Percentiles rank a stretch among this genome's conserved stretches.
These are phyloP conservation scores for Colletotrichum sp. DNA, from an alignment of 2,329 filamentous ascomycete genomes.

Conservation along the genomic window DNA sequence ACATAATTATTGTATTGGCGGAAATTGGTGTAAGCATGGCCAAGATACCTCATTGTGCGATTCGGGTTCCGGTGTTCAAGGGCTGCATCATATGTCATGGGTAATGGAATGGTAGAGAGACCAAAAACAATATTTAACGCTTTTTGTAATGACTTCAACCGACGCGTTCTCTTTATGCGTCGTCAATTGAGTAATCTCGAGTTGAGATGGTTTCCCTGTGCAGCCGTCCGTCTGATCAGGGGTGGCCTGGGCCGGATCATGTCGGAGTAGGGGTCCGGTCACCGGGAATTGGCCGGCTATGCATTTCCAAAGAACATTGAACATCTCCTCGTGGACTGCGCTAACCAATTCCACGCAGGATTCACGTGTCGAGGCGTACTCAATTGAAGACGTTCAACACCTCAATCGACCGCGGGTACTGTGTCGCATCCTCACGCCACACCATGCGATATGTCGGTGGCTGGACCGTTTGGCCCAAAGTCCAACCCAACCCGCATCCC, in stretches of 20 bases:
- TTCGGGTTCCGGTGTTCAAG: not conserved
- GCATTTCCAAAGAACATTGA: not conserved
- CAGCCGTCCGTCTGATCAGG: not conserved
- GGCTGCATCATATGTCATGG: not conserved
- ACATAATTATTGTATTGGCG: not conserved
- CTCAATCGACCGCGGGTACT: not conserved
- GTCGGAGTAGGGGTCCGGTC: not conserved
- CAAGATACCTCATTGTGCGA: constrained; percentile 5
- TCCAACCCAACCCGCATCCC: not conserved
- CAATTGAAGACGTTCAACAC: not conserved
- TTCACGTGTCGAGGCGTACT: not conserved
- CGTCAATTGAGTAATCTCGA: not conserved
- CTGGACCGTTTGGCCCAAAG: not conserved
- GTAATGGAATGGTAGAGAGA: not conserved
- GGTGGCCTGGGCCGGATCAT: not conserved
- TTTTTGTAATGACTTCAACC: not conserved
- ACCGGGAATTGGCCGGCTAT: not conserved
- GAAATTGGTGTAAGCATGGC: not conserved
- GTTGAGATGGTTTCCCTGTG: not conserved
- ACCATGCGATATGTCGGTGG: not conserved
- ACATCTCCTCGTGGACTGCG: not conserved
- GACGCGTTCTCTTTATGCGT: not conserved
- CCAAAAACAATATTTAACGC: not conserved
- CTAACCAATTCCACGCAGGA: not conserved
- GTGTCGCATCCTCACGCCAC: not conserved